Evolutionary conservation across 2,329 filamentous ascomycete genomes (phyloP), one percentile per base, ranked within the genome.

Genomic region (Hymenoscyphus fructigenus): DNA sequence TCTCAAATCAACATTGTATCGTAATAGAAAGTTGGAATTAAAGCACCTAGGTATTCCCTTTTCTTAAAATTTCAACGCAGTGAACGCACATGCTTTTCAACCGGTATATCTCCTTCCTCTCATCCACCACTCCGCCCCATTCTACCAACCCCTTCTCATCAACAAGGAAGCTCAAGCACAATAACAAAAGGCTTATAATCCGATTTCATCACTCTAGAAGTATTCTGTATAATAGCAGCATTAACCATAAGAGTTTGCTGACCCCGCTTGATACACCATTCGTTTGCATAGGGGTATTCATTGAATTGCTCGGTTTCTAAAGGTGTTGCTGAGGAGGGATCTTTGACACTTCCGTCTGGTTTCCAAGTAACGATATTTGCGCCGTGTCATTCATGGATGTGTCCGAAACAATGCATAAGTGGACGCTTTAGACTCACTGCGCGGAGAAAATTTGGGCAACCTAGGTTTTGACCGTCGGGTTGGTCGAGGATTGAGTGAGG

Each of bases 161-260:
- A 9, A 15, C 47, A 53, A 20, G 66, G 66, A 0, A 72, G 50
- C 59, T 69, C 44, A 2, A 72, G 67, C 14, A 44, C 57, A 15
- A 72, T 60, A 32, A 72, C 61, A 34, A 70, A 72, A n/a, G 70
- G 70, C 44, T 69, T 69, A 41, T 69, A 63, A 60, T 69, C 56
- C 44, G 68, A 66, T 55, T 53, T 41, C 67, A 71, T 67, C 12
- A 67, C 69, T 62, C 50, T 68, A 1, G 65, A 34, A 5, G 69
- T 70, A 20, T 71, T 70, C 63, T 65, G 78, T 60, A 69, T 70
- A 23, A 87, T 81, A 0, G 86, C 78, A 0, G 85, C 84, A 70
- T 88, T 88, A n/a, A 88, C 76, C 70, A 88, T 88, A 2, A 88
- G 73, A 0, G 85, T 88, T 69, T 86, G 80, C 55, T 76, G 73